phyloP scores from a whole-genome alignment of 2,329 filamentous ascomycete genomes.

The Sodiomyces alkalinus region DNA sequence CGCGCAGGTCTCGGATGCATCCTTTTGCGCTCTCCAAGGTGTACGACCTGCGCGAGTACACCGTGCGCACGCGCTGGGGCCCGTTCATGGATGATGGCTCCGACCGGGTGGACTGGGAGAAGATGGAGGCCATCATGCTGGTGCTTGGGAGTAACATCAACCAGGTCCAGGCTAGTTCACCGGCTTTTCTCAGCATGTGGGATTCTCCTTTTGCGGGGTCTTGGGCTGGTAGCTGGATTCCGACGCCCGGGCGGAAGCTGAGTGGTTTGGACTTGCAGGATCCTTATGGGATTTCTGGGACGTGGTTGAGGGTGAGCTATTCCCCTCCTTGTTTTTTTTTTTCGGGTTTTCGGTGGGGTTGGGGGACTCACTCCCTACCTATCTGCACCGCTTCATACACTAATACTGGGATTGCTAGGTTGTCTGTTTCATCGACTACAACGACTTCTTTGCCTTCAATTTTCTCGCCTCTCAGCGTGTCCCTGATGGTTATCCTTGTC shows the following conservation, averaged over 20 bases:
- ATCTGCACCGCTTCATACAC: too few species aligned
- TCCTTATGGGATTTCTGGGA: constrained; percentile 56
- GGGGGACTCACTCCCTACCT: too few species aligned
- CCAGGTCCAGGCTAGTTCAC: constrained; percentile 27
- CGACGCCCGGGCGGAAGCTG: constrained; percentile 17
- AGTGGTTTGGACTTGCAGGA: constrained; percentile 38
- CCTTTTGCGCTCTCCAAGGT: constrained; percentile 53
- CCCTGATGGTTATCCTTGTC: constrained; percentile 20
- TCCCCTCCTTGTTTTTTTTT: too few species aligned
- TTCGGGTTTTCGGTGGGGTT: too few species aligned
- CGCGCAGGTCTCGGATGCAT: constrained; percentile 25
- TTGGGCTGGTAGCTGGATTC: constrained; percentile 33
- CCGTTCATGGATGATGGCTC: constrained; percentile 53
- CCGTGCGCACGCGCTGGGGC: constrained; percentile 46
- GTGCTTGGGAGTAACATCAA: constrained; percentile 49
- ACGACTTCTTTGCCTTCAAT: constrained; percentile 59
- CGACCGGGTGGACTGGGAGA: constrained; percentile 60
- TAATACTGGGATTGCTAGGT: constrained; percentile 17
- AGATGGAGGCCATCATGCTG: constrained; percentile 59
- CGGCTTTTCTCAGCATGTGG: constrained; percentile 34
- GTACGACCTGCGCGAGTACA: constrained; percentile 61
- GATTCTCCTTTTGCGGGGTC: constrained; percentile 38
- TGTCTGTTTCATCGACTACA: constrained; percentile 46
- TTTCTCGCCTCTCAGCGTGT: constrained; percentile 40
- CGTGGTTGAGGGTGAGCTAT: constrained; percentile 53